Evolutionary conservation across 2,329 filamentous ascomycete species (phyloP).

Genomic region (Ophiosphaerella narmari): DNA sequence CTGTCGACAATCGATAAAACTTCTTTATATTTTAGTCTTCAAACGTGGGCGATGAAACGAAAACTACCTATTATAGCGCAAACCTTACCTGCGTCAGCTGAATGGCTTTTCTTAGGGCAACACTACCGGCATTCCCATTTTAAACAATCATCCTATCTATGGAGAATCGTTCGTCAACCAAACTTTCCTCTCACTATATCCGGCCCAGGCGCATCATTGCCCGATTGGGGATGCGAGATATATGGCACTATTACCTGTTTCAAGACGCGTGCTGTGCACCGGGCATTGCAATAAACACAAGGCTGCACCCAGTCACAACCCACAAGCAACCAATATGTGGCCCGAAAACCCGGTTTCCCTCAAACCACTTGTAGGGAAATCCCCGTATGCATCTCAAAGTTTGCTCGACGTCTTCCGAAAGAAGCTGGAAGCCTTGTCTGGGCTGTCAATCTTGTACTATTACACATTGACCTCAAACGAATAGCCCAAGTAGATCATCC

Average conservation of each 20-base stretch:
- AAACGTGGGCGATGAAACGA: slow-evolving; percentile 22
- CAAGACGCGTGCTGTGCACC: background rate
- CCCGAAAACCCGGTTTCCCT: no score
- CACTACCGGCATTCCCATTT: background rate
- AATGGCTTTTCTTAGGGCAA: background rate
- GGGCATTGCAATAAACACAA: background rate
- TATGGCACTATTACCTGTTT: background rate
- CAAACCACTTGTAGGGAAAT: no score
- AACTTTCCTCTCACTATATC: background rate
- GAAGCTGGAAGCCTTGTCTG: no score
- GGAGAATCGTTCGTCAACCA: background rate
- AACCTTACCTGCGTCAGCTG: slow-evolving; percentile 7
- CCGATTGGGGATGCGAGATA: background rate
- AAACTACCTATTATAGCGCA: slow-evolving; percentile 7
- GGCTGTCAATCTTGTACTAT: no score
- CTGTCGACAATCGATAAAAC: slow-evolving; percentile 34
- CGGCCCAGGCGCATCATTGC: background rate
- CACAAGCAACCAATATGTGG: no score
- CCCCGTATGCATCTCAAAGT: no score
- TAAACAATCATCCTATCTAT: background rate
- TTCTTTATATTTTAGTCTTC: slow-evolving; percentile 26
- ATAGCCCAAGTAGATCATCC: background rate
- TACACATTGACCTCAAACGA: no score
- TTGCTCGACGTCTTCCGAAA: no score
- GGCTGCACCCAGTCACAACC: no score